Percentiles rank a stretch among this genome's conserved stretches.
Conservation (phyloP, 306 rosid genomes). For the Mucuna pruriens region DNA sequence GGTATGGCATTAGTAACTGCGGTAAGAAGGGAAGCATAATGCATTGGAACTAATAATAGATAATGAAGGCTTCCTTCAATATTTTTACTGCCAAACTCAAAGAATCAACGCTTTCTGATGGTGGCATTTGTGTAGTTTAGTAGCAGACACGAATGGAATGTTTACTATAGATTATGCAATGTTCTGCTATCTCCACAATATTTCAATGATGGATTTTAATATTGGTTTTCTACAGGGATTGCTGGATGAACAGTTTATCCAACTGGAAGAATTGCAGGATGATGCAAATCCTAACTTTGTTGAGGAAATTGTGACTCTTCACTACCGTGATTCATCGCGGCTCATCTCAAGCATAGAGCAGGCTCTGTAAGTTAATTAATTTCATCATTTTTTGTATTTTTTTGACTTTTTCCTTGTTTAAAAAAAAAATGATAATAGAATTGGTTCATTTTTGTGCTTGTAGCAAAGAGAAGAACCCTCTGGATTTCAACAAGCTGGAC, state of each 20-base stretch:
- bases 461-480: conserved; percentile 65
- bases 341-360: conserved; percentile 73
- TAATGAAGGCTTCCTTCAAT: conserved; percentile 5
- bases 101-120: neutral
- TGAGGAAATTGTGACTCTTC: conserved; percentile 81
- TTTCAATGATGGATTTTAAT: neutral
- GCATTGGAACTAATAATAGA: conserved; percentile 11
- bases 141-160: neutral
- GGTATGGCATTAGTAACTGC: neutral
- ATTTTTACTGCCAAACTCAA: neutral
- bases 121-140: conserved; percentile 12
- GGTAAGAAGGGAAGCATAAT: neutral
- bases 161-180: neutral
- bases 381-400: neutral
- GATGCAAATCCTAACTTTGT: conserved; percentile 91
- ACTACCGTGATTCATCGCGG: conserved; percentile 76
- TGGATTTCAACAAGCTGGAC: conserved; percentile 78
- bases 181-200: neutral
- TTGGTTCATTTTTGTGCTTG: conserved; percentile 17
- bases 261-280: conserved; percentile 85
- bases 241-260: conserved; percentile 88
- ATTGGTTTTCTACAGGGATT: conserved; percentile 54
- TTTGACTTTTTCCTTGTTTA: neutral
- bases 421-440: neutral
- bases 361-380: conserved; percentile 57